phyloP scores from a whole-genome alignment of 225 moss, liverwort and hornwort species.

The Thuidium tamariscinum region DNA sequence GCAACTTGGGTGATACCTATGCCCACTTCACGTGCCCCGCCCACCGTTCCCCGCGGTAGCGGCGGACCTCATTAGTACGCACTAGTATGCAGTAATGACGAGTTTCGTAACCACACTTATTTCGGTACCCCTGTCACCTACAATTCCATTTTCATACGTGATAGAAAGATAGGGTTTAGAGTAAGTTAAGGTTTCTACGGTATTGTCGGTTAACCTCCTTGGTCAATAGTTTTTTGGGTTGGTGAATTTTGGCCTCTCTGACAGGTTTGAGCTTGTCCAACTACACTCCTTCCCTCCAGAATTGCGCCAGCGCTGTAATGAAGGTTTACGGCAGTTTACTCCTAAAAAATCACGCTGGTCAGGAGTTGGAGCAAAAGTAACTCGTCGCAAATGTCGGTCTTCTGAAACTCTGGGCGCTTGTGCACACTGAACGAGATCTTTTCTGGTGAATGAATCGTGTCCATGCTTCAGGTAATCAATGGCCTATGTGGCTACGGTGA shows the following conservation, averaged over 20 bases:
- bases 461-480: neutral
- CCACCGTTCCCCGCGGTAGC: neutral
- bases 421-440: neutral
- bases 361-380: neutral
- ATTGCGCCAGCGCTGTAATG: neutral
- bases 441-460: neutral
- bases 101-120: neutral
- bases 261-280: neutral
- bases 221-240: neutral
- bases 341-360: neutral
- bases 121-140: neutral
- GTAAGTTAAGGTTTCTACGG: too few relatives aligned
- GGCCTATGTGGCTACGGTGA: neutral
- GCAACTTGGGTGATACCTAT: neutral
- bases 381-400: neutral
- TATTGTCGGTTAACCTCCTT: neutral
- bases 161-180: too few relatives aligned
- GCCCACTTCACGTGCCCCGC: neutral
- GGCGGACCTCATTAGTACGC: neutral
- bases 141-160: neutral
- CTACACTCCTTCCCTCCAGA: neutral
- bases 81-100: neutral
- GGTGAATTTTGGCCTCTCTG: neutral
- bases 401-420: neutral
- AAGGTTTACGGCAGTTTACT: neutral